phyloP scores from a whole-genome alignment of 2,329 filamentous ascomycete species.

The Diaporthe nobilis region DNA sequence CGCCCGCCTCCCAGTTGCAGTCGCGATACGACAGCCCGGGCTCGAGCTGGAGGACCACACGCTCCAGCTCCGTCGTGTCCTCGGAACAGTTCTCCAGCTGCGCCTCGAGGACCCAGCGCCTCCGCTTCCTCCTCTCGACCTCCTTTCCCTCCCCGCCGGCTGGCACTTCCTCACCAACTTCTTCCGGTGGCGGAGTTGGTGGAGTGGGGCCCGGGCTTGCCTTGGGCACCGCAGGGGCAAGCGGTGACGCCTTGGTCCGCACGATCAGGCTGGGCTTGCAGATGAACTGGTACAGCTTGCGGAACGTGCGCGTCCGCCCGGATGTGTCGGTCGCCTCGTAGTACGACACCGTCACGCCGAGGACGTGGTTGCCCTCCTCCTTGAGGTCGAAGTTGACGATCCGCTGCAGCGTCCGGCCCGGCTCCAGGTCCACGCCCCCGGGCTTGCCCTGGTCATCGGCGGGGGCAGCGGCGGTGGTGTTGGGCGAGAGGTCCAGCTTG shows the following conservation, averaged over 20 bases:
- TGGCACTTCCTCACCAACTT: conserved; percentile 45
- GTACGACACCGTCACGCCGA: conserved; percentile 94
- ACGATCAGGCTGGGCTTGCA: conserved; percentile 93
- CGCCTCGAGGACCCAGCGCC: conserved; percentile 85
- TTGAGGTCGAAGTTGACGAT: conserved; percentile 90
- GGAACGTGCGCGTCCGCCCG: conserved; percentile 84
- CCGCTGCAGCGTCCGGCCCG: conserved; percentile 81
- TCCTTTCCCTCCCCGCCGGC: conserved; percentile 41
- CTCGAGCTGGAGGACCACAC: conserved; percentile 68
- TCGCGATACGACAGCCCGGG: conserved; percentile 65
- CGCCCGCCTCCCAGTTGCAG: conserved; percentile 69
- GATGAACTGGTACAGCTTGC: conserved; percentile 97
- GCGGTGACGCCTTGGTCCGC: conserved; percentile 84
- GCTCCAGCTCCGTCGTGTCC: conserved; percentile 83
- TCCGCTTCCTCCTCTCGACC: conserved; percentile 42
- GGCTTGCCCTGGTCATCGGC: conserved; percentile 39
- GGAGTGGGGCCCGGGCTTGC: no score
- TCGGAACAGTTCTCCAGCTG: conserved; percentile 97
- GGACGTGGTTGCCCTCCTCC: conserved; percentile 93
- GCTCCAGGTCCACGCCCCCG: conserved; percentile 64
- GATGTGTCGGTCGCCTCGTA: conserved; percentile 84
- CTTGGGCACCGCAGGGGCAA: conserved; percentile 55
- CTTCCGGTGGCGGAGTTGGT: conserved; percentile 22
- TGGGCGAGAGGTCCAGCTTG: conserved; percentile 71
- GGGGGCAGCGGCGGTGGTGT: conserved; percentile 32